Base-by-base conservation (phyloP, 345 rosid genomes). In the Rhizophora mangle region DNA sequence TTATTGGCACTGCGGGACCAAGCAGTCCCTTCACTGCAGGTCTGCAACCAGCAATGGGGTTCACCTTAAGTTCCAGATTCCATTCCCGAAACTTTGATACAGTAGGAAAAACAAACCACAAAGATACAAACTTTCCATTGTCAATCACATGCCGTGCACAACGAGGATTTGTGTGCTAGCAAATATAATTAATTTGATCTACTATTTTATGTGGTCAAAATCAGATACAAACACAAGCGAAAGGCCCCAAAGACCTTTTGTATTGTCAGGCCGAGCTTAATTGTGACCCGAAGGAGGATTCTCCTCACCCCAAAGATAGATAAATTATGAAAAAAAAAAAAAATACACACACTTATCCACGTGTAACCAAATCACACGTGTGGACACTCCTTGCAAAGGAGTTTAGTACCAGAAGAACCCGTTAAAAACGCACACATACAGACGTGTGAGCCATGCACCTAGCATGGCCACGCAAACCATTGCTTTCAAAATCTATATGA, bases 171-270 rank as follows among this genome's bases (percentile, higher is more conserved):
- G 27, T 21, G 43, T 55, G 59, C 6, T 7, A 19, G 55, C 18
- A 39, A 21, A 60, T 16, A 18, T 36, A 47, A 53, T 7, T 34
- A 66, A 62, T 56, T 61, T 29, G 21, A 24, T 60, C 65, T 81
- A 76, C 72, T 74, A 71, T 72, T 62, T 64, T 73, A 66, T 46
- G 59, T 43, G 69, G 71, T 70, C 52, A 56, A 62, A 67, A 78
- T 72, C 76, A 69, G 73, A 76, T 73, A 82, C 85, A 80, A 64
- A 43, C 82, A 79, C 70, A 47, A 74, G 3, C 49, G 47, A 72
- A 79, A 81, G 85, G 88, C 84, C 92, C 88, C 85, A 77, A 82
- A 81, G 82, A 77, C 84, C 86, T 71, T 81, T 63, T 32, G 59
- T 76, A 34, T 76, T 71, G 65, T 71, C 68, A 61, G 75, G 82